phyloP scores from a whole-genome alignment of 2,329 filamentous ascomycete species.

The Colletotrichum lindemuthianum region DNA sequence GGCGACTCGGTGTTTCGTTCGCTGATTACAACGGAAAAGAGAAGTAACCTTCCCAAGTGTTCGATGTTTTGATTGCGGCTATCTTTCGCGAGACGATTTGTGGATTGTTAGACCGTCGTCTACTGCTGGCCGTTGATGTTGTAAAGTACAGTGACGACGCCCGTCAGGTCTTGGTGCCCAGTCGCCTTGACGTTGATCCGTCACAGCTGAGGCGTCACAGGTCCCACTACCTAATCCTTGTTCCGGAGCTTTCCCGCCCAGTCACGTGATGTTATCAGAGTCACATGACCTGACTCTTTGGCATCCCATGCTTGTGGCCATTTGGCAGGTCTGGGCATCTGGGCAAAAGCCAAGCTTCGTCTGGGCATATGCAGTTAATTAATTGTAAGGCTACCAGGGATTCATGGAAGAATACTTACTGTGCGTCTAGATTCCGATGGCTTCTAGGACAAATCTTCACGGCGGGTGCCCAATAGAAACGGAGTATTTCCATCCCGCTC shows the following conservation, averaged over 20 bases:
- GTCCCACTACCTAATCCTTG: constrained; percentile 27
- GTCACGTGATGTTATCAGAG: not conserved
- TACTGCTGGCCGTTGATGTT: constrained; percentile 7
- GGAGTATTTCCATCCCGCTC: not conserved
- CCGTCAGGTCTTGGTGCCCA: constrained; percentile 2
- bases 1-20: constrained; percentile 14
- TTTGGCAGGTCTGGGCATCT: constrained; percentile 11
- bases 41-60: not conserved
- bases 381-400: constrained; percentile 1
- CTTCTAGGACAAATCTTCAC: no score
- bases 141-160: constrained; percentile 16
- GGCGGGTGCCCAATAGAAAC: no score
- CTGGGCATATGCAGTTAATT: constrained; percentile 11
- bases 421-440: not conserved
- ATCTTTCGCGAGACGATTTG: not conserved
- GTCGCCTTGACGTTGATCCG: constrained; percentile 35
- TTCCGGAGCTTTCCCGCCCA: not conserved
- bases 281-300: constrained; percentile 21
- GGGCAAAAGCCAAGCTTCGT: not conserved
- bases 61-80: no score
- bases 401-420: not conserved
- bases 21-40: not conserved
- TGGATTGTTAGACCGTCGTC: not conserved
- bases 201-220: constrained; percentile 34
- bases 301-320: not conserved